Conservation (phyloP, 257 asterid genomes). For the Nyctanthes arbortristis region DNA sequence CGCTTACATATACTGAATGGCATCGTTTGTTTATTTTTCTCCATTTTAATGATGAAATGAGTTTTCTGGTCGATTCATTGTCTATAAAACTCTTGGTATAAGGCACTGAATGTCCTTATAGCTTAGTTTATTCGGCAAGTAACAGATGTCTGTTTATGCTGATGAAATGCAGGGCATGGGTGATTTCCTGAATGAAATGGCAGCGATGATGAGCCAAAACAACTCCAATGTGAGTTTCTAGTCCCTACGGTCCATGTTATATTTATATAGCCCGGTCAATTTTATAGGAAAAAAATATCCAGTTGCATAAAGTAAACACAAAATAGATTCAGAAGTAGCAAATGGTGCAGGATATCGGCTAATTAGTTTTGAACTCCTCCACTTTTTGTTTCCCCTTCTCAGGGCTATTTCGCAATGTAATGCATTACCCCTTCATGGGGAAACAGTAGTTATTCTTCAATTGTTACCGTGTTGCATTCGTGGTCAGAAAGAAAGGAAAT, state of each 20-base stretch:
- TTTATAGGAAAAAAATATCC: background rate
- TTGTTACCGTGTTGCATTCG: background rate
- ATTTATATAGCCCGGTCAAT: background rate
- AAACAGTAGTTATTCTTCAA: background rate
- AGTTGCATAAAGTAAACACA: background rate
- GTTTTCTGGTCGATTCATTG: background rate
- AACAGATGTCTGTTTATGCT: background rate
- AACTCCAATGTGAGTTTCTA: conserved; percentile 52
- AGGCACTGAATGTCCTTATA: background rate
- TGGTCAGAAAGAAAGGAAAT: background rate
- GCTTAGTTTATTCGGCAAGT: background rate
- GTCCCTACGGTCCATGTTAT: background rate
- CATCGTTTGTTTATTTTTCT: background rate
- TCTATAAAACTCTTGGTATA: background rate
- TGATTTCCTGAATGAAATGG: conserved; percentile 84
- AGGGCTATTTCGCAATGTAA: background rate
- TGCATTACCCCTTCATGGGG: background rate
- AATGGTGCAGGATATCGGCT: background rate
- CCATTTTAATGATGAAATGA: background rate
- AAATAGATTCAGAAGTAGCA: background rate
- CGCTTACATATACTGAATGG: too few relatives aligned
- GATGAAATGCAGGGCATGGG: conserved; percentile 81
- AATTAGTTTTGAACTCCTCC: background rate
- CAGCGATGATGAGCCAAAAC: conserved; percentile 70
- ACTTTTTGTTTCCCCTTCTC: background rate